Evolutionary conservation across 305 asterid species (phyloP), one percentile per base, ranked within the genome.

Genomic region (Fraxinus nigra): DNA sequence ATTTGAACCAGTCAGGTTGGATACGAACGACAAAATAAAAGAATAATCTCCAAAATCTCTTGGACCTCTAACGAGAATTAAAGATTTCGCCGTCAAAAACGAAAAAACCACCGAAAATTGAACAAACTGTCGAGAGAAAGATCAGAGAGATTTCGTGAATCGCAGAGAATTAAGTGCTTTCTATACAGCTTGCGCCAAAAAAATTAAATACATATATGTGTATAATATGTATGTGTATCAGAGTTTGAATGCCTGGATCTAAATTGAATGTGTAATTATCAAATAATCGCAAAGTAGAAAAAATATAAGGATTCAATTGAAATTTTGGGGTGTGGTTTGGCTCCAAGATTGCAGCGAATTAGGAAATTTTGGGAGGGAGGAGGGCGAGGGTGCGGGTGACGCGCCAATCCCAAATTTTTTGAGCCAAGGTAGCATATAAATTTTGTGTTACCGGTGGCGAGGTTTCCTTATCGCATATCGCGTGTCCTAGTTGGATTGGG

Each of bases 321-420:
- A 83, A 83, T 59, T 84, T 84, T 79, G 59, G 82, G 81, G 81
- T 28, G 81, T 80, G 82, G 82, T 91, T 90, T 89, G 94, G 93
- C 92, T 87, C 95, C 95, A 85, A 88, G 89, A 85, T 83, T 85
- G 92, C 87, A 72, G 92, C 79, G 83, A 88, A 84, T 82, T 84
- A 82, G 80, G 87, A 84, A 86, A 83, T 74, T 65, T 73, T 78
- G 82, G 72, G 90, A 82, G 90, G 90, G 88, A 82, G 86, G 38
- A 20, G 78, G 69, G 76, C 22, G 3, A 32, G 75, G 72, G 75
- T 70, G 75, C 38, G 48, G 78, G 79, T 80, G 81, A 82, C 90
- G 92, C 95, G 92, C 89, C 90, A 87, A 84, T 78, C 75, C 48
- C 76, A 77, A 85, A 88, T 7, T 79, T 37, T 85, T 72, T 82